Evolutionary conservation across 352 stramenopile species (phyloP).

Genomic region (Phytopythium sindhum): DNA sequence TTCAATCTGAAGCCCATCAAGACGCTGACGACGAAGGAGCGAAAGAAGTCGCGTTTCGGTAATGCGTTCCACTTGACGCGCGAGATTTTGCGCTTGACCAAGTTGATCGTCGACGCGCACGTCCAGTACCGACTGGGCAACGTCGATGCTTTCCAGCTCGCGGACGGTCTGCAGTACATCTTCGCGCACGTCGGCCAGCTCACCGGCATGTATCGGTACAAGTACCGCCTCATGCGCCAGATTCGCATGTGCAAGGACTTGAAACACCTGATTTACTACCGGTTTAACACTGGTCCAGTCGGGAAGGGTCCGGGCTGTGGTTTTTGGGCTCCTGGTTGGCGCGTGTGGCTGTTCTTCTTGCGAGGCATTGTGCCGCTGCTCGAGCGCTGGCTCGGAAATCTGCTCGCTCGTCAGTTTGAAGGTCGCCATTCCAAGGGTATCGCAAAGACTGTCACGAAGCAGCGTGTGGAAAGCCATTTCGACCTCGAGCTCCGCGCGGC

Average conservation of each 20-base stretch:
- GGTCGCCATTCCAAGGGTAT: constrained; percentile 98
- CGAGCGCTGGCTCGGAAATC: constrained; percentile 98
- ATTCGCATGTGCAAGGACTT: constrained; percentile 99
- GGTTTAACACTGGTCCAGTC: constrained; percentile 99
- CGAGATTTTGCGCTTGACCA: constrained; percentile 99
- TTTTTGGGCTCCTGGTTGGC: constrained; percentile 99
- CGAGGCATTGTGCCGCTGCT: constrained; percentile 98
- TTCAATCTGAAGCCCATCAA: constrained; percentile 99
- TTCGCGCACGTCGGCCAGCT: constrained; percentile 99
- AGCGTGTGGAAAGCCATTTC: constrained; percentile 99
- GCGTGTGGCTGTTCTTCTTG: constrained; percentile 99
- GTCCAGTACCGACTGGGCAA: constrained; percentile 99
- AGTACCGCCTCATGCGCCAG: constrained; percentile 97
- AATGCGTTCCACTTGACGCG: constrained; percentile 96
- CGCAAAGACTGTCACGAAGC: constrained; percentile 99
- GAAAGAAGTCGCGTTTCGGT: constrained; percentile 98
- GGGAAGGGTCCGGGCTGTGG: constrained; percentile 98
- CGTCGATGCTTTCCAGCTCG: constrained; percentile 99
- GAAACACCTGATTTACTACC: constrained; percentile 99
- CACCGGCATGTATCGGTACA: constrained; percentile 99
- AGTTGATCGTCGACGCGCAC: constrained; percentile 99
- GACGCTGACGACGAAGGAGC: constrained; percentile 99
- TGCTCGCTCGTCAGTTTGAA: constrained; percentile 99
- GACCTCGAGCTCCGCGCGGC: constrained; percentile 98
- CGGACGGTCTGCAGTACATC: constrained; percentile 99